Evolutionary conservation across 2,329 filamentous ascomycete species (phyloP), one percentile per base, ranked within the genome.

Genomic region (Fusarium subtropicale): DNA sequence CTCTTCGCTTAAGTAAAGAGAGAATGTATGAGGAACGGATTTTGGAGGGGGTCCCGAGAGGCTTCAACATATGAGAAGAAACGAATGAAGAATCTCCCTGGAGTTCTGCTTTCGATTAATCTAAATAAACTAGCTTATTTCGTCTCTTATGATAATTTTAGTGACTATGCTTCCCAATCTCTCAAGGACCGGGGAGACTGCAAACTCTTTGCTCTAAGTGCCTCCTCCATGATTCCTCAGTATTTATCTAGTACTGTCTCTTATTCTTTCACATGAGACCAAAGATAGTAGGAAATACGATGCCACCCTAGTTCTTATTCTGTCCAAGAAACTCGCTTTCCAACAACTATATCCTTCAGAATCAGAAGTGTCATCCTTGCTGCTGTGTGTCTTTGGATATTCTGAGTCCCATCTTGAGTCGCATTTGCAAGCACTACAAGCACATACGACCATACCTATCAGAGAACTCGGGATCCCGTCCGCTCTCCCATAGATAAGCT

Each of bases 301-400:
- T 33, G 15, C n/a, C 28, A 55, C 59, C 54, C 28, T 30, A 30
- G 28, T 30, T 30, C 28, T 30, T 30, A 30, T 30, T 30, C 4
- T 30, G 11, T 5, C 11, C 28, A 12, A 30, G 10, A 12, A 30
- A 30, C 28, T 30, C 38, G 45, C 45, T 61, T 54, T 61, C 55
- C 59, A 61, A 55, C 59, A 46, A 53, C 10, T 30, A 4, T 30
- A 30, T 30, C 10, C 28, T 30, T 11, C 11, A 30, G 28, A 12
- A 30, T 30, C 28, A 11, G 28, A 30, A 12, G 11, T 12, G 28
- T 30, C 28, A 53, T 60, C 59, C 59, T 38, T 56, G 46, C 46
- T 62, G 46, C 46, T 60, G 55, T 62, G 53, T 62, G 59, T 60
- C 15, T 60, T 45, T 61, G 44, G 24, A 16, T 24, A 2, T 38